Conservation (phyloP, 371 early-diverging fungal genomes). For the Mucor indicus region DNA sequence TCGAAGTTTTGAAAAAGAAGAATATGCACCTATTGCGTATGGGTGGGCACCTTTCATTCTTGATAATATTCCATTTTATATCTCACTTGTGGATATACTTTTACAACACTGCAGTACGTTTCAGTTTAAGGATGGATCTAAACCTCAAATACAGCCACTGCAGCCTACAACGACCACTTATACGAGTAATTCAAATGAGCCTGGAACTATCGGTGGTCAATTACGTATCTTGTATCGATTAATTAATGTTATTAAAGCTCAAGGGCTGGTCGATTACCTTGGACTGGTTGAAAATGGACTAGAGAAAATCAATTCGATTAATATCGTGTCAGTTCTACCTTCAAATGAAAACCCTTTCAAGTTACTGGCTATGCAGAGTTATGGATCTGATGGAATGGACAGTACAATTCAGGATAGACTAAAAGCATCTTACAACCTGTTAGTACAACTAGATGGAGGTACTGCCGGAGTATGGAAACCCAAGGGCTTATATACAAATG, state of each 20-base stretch:
- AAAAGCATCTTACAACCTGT: neutral
- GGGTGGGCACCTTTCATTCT: conserved; percentile 26
- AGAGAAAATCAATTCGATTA: neutral
- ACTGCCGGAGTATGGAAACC: conserved; percentile 14
- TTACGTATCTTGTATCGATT: conserved; percentile 23
- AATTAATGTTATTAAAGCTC: conserved; percentile 20
- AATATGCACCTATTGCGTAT: conserved; percentile 8
- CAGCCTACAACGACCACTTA: neutral
- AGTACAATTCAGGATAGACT: conserved; percentile 1
- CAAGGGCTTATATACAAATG: conserved; percentile 14
- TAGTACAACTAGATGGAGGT: conserved; percentile 14
- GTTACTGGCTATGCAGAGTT: neutral
- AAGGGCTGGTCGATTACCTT: conserved; percentile 17
- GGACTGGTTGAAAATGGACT: conserved; percentile 12
- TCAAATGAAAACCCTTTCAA: neutral
- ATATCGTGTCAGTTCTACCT: neutral
- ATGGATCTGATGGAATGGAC: conserved; percentile 7
- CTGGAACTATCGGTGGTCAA: conserved; percentile 14
- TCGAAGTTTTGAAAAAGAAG: neutral
- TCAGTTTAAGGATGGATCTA: conserved; percentile 3
- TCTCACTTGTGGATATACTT: conserved; percentile 24
- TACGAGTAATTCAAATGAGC: neutral
- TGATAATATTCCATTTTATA: conserved; percentile 31
- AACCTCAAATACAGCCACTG: neutral
- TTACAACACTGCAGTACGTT: conserved; percentile 24